Percentiles rank a stretch among this genome's conserved stretches.
Conservation (phyloP, 2,329 filamentous ascomycete genomes). For the Sclerotinia spermophila region DNA sequence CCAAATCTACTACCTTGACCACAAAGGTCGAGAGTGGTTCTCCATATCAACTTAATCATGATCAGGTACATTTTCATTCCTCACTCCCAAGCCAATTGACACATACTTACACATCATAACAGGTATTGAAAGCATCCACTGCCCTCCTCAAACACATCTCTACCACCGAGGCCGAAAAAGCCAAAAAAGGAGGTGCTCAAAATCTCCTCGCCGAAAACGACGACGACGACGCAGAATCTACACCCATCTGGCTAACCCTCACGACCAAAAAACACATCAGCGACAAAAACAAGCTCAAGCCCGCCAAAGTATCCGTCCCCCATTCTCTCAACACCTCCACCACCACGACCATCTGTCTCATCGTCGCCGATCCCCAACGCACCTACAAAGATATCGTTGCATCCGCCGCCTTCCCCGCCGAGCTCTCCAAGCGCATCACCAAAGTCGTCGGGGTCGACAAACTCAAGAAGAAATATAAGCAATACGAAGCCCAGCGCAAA, state of each 20-base stretch:
- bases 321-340: constrained; percentile 68
- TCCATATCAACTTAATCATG: constrained; percentile 36
- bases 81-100: neutral
- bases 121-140: constrained; percentile 61
- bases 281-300: constrained; percentile 77
- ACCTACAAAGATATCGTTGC: constrained; percentile 86
- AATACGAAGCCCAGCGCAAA: constrained; percentile 82
- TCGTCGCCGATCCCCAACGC: constrained; percentile 77
- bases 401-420: constrained; percentile 65
- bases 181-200: constrained; percentile 49
- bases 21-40: constrained; percentile 37
- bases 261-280: constrained; percentile 63
- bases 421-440: constrained; percentile 64
- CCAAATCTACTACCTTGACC: constrained; percentile 33
- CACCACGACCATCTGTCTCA: constrained; percentile 74
- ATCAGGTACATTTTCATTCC: constrained; percentile 31
- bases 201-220: constrained; percentile 47
- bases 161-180: constrained; percentile 45
- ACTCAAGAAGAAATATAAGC: constrained; percentile 83
- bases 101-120: constrained; percentile 17
- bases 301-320: constrained; percentile 74
- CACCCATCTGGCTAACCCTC: constrained; percentile 58
- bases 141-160: constrained; percentile 61
- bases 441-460: constrained; percentile 79
- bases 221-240: constrained; percentile 42